A percentile compares a stretch with the other conserved stretches of the same genome.
Evolutionary conservation across 768 basidiomycete genomes (phyloP).

Genomic region (Podaxis sp.): DNA sequence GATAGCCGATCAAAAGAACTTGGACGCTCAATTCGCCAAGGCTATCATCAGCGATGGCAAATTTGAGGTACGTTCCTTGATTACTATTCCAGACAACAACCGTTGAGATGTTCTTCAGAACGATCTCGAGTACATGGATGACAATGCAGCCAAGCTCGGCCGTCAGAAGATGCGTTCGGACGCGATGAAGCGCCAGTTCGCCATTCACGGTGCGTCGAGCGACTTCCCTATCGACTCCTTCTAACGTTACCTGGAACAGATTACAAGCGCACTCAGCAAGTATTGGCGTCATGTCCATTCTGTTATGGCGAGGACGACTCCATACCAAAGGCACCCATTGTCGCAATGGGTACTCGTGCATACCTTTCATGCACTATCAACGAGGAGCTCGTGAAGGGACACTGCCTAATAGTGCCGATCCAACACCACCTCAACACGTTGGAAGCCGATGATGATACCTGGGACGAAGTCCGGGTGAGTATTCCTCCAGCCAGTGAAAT

Average conservation of each 20-base stretch:
- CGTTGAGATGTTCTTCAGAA: slow-evolving; percentile 42
- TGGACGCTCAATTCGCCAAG: slow-evolving; percentile 86
- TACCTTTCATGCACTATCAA: slow-evolving; percentile 88
- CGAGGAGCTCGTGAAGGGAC: slow-evolving; percentile 89
- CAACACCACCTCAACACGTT: slow-evolving; percentile 91
- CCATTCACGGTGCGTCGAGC: slow-evolving; percentile 73
- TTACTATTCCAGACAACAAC: neutral
- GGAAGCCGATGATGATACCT: slow-evolving; percentile 95
- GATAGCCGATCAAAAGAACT: slow-evolving; percentile 84
- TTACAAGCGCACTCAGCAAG: slow-evolving; percentile 93
- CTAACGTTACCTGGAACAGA: slow-evolving; percentile 44
- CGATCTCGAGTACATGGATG: slow-evolving; percentile 93
- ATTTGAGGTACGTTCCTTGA: slow-evolving; percentile 59
- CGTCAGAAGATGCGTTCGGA: slow-evolving; percentile 95
- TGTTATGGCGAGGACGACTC: slow-evolving; percentile 94
- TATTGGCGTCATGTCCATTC: slow-evolving; percentile 78
- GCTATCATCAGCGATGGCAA: slow-evolving; percentile 87
- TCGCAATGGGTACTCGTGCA: slow-evolving; percentile 87
- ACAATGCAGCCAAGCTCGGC: slow-evolving; percentile 91
- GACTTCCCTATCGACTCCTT: neutral
- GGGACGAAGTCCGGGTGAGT: slow-evolving; percentile 92
- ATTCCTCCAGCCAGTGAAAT: neutral
- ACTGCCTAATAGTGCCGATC: slow-evolving; percentile 94
- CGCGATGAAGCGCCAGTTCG: slow-evolving; percentile 95
- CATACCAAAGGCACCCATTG: slow-evolving; percentile 79